phyloP scores from a whole-genome alignment of 331 rosid species.

The Pyrus hybrid region DNA sequence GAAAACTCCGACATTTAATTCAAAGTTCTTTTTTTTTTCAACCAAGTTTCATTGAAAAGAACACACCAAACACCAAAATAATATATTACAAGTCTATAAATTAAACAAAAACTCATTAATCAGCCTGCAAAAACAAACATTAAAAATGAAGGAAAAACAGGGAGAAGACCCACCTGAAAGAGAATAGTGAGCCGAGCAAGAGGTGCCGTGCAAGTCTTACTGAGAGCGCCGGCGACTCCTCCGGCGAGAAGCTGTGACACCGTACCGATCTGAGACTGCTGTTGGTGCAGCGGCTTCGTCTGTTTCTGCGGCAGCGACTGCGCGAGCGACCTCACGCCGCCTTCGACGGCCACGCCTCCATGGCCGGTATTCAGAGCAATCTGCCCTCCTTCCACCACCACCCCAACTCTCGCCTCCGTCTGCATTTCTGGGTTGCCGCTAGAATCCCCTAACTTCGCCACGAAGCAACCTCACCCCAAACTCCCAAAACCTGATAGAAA shows the following conservation, averaged over 20 bases:
- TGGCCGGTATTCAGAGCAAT: conserved; percentile 35
- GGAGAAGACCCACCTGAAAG: conserved; percentile 58
- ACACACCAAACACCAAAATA: neutral
- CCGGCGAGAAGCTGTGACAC: conserved; percentile 87
- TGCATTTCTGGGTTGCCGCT: conserved; percentile 47
- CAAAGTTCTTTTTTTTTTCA: neutral
- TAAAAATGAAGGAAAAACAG: neutral
- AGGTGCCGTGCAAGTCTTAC: conserved; percentile 96
- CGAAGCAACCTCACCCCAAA: neutral
- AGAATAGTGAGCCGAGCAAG: conserved; percentile 93
- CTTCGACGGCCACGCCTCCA: conserved; percentile 49
- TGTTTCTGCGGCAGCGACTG: conserved; percentile 25
- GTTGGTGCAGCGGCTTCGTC: conserved; percentile 32
- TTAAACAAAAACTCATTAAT: neutral
- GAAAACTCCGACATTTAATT: neutral
- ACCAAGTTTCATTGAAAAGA: neutral
- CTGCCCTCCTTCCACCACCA: conserved; percentile 56
- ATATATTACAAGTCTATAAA: neutral
- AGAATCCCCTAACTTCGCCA: neutral
- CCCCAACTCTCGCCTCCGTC: conserved; percentile 83
- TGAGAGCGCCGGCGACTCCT: conserved; percentile 89
- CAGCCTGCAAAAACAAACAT: neutral
- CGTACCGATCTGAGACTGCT: conserved; percentile 70
- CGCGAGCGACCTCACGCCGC: conserved; percentile 43
- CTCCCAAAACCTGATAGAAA: neutral